A percentile compares a stretch with the other conserved stretches of the same genome.
phyloP scores from a whole-genome alignment of 306 rosid species.

The Quercus variabilis region DNA sequence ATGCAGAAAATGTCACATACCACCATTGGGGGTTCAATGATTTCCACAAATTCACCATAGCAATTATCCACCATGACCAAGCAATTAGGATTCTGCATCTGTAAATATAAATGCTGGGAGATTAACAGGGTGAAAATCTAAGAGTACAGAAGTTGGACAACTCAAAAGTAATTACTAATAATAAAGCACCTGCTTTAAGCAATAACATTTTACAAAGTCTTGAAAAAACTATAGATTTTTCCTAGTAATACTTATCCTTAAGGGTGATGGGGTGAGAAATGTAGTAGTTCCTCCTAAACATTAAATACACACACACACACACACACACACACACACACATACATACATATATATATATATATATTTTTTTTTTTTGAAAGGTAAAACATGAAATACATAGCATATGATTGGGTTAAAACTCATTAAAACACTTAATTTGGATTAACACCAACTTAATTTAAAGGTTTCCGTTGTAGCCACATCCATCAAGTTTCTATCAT shows the following conservation, averaged over 20 bases:
- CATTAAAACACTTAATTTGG: not conserved
- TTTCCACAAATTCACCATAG: constrained; percentile 94
- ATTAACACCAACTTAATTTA: not conserved
- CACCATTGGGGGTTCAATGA: constrained; percentile 86
- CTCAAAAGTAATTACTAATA: not conserved
- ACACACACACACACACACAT: too few species aligned
- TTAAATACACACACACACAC: not conserved
- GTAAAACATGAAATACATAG: not conserved
- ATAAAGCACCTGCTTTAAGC: not conserved
- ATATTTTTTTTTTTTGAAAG: too few species aligned
- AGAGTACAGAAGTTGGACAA: not conserved
- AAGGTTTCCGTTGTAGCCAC: not conserved
- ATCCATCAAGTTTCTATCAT: not conserved
- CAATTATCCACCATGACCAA: constrained; percentile 94
- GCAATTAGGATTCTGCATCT: constrained; percentile 86
- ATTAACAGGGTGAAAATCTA: not conserved
- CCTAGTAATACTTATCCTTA: not conserved
- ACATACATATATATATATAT: too few species aligned
- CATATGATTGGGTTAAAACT: not conserved
- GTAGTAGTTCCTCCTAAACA: not conserved
- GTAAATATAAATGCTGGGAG: constrained; percentile 11
- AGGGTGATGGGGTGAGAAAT: not conserved
- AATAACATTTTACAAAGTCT: not conserved
- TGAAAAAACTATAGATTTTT: not conserved
- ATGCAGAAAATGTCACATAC: constrained; percentile 40